Conservation (phyloP, 2,329 filamentous ascomycete species). For the Cladosporium velox region DNA sequence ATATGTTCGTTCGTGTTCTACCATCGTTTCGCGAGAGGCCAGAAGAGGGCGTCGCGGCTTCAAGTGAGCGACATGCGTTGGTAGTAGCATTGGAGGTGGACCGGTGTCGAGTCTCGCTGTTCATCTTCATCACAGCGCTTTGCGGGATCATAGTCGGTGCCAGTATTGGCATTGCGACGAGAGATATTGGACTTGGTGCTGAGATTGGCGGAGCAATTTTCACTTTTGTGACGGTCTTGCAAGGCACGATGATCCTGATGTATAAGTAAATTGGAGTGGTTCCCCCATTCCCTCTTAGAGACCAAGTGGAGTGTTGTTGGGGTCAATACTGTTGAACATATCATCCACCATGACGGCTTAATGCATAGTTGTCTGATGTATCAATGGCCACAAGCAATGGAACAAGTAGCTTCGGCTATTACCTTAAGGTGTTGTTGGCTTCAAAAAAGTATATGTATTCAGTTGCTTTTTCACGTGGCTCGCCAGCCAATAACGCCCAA, state of each 20-base stretch:
- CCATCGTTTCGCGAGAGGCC: background rate
- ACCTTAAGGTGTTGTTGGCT: background rate
- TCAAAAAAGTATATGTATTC: background rate
- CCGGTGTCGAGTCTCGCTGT: background rate
- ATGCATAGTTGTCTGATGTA: background rate
- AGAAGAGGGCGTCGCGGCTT: background rate
- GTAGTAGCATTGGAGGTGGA: constrained; percentile 2
- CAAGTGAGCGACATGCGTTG: background rate
- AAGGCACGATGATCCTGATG: background rate
- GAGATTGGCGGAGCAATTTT: background rate
- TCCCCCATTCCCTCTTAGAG: background rate
- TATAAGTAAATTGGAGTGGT: background rate
- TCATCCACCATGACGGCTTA: too few species aligned
- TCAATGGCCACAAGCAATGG: background rate
- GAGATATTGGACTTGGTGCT: background rate
- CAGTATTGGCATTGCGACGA: background rate
- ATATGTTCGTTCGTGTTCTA: background rate
- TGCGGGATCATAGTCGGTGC: background rate
- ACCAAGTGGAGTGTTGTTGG: background rate
- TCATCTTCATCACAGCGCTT: background rate
- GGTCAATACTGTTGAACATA: background rate
- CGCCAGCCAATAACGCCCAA: background rate
- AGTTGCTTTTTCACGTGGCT: background rate
- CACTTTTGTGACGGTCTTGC: background rate
- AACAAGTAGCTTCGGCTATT: background rate